Conservation (phyloP, 2,329 filamentous ascomycete genomes). For the Fusarium oligoseptatum region DNA sequence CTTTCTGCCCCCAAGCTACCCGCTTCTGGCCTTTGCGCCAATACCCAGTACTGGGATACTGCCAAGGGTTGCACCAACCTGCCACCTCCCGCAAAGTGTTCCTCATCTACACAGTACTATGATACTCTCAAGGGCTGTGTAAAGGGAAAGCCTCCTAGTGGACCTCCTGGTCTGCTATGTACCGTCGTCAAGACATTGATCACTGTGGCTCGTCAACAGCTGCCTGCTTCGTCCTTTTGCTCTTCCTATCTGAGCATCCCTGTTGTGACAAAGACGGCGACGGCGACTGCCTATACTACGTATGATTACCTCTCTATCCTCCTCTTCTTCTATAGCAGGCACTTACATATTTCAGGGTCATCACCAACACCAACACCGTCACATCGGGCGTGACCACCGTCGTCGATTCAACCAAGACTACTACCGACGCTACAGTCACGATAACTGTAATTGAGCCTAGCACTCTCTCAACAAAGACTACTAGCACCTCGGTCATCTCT, state of each 20-base stretch:
- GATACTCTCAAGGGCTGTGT: neutral
- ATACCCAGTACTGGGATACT: neutral
- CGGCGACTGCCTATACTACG: neutral
- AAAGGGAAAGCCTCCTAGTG: neutral
- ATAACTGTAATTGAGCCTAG: neutral
- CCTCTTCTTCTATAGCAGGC: neutral
- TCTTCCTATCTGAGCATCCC: neutral
- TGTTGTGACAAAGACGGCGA: neutral
- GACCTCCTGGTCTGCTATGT: neutral
- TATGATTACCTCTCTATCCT: neutral
- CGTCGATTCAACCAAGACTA: neutral
- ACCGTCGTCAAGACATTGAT: neutral
- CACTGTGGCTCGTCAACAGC: neutral
- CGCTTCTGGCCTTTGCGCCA: neutral
- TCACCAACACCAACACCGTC: neutral
- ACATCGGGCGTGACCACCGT: neutral
- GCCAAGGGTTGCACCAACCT: neutral
- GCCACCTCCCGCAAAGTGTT: neutral
- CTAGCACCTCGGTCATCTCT: neutral
- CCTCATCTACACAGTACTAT: neutral
- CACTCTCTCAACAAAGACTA: neutral
- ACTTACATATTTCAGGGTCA: neutral
- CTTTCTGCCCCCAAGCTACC: neutral
- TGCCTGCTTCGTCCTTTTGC: neutral
- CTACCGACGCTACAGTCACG: neutral